Evolutionary conservation across 192 early-diverging fungal species (phyloP).

Genomic region (Backusella tarrabulga): DNA sequence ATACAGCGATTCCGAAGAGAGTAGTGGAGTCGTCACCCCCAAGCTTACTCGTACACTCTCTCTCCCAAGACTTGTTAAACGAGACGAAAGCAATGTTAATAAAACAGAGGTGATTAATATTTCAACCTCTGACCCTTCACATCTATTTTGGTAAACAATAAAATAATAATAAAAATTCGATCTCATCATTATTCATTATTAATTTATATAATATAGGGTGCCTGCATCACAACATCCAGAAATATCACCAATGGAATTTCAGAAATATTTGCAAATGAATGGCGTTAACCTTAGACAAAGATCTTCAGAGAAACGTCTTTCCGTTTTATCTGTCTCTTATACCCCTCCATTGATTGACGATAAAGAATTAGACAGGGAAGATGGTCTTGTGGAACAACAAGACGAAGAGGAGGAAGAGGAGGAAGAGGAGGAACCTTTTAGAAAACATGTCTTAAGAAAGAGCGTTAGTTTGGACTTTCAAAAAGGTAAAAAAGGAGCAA

Average conservation of each 20-base stretch:
- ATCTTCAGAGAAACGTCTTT: constrained; percentile 19
- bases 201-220: constrained; percentile 16
- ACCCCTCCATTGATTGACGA: background rate
- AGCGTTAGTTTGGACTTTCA: constrained; percentile 13
- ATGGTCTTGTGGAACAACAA: background rate
- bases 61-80: constrained; percentile 12
- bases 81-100: background rate
- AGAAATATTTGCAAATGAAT: constrained; percentile 22
- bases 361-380: constrained; percentile 1
- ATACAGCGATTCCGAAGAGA: background rate
- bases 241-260: constrained; percentile 27
- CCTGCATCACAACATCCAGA: constrained; percentile 32
- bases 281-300: constrained; percentile 3
- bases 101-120: constrained; percentile 25
- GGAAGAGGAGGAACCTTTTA: background rate
- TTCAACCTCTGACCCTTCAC: constrained; percentile 21
- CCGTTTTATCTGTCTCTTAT: constrained; percentile 29
- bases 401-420: background rate
- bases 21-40: background rate
- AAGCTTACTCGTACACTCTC: constrained; percentile 5
- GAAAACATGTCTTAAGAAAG: constrained; percentile 2
- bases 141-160: constrained; percentile 25
- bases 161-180: background rate
- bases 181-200: background rate
- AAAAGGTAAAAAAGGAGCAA: constrained; percentile 12